These are phyloP conservation scores for Backusella tarrabulga DNA, from an alignment of 192 early-diverging fungal species.

Conservation along the genomic window DNA sequence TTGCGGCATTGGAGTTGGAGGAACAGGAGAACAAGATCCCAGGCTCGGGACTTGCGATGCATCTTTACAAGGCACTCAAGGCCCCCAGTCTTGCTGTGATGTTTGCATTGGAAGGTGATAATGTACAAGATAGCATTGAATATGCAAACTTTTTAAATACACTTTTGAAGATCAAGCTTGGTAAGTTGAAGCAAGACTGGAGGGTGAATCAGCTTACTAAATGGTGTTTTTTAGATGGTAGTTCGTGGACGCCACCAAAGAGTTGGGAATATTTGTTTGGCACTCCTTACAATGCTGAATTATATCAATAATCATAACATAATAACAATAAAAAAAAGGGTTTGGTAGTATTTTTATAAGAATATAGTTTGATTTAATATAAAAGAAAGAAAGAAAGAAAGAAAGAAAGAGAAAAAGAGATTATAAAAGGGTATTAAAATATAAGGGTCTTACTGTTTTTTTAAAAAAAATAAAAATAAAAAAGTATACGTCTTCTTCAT, in stretches of 20 bases:
- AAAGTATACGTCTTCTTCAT: not conserved
- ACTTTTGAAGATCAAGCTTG: slow-evolving; percentile 13
- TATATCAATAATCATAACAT: slow-evolving; percentile 44
- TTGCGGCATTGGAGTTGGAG: slow-evolving; percentile 29
- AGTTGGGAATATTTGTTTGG: slow-evolving; percentile 58
- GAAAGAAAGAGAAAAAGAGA: not conserved
- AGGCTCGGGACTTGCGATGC: slow-evolving; percentile 56
- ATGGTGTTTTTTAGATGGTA: slow-evolving; percentile 16
- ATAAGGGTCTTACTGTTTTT: not conserved
- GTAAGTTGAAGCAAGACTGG: not conserved
- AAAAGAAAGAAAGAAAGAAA: not conserved
- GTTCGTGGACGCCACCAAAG: slow-evolving; percentile 45
- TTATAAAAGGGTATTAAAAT: slow-evolving; percentile 12
- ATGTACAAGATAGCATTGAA: slow-evolving; percentile 64
- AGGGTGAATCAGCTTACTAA: not conserved
- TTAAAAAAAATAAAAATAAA: not conserved
- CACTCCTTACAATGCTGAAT: slow-evolving; percentile 46
- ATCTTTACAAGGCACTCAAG: slow-evolving; percentile 48
- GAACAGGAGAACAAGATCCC: slow-evolving; percentile 40
- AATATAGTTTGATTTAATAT: not conserved
- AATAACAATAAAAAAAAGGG: slow-evolving; percentile 27
- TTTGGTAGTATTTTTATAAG: not conserved
- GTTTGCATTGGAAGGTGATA: slow-evolving; percentile 77
- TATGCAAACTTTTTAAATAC: slow-evolving; percentile 53
- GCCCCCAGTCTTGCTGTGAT: slow-evolving; percentile 46